Conservation (phyloP, 2,329 filamentous ascomycete species). For the Aspergillus felis region DNA sequence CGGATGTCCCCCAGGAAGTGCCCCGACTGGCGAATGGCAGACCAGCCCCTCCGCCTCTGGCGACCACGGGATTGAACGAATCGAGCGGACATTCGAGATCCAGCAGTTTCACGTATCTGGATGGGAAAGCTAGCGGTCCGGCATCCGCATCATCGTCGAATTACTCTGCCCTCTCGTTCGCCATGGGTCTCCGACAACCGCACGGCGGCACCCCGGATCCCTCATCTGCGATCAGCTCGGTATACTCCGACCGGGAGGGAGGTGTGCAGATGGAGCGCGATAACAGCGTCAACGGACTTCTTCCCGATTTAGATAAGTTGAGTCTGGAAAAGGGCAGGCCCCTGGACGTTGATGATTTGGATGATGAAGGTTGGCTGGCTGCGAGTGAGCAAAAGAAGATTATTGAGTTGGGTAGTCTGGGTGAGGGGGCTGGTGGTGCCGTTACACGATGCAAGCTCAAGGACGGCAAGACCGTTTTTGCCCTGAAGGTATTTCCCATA, state of each 20-base stretch:
- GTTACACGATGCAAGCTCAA: conserved; percentile 88
- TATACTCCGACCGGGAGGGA: conserved; percentile 76
- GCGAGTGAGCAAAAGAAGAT: conserved; percentile 87
- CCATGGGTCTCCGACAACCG: conserved; percentile 62
- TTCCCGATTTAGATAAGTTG: conserved; percentile 74
- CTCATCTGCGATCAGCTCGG: conserved; percentile 78
- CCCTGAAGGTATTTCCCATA: conserved; percentile 67
- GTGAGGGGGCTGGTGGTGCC: conserved; percentile 92
- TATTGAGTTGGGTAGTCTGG: conserved; percentile 79
- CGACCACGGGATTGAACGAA: conserved; percentile 74
- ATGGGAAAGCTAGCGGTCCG: conserved; percentile 73
- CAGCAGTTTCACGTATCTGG: conserved; percentile 74
- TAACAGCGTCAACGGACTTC: conserved; percentile 70
- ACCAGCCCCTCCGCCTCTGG: conserved; percentile 53
- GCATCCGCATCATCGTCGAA: conserved; percentile 84
- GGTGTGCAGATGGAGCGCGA: conserved; percentile 77
- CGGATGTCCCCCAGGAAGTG: conserved; percentile 67
- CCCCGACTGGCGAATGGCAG: conserved; percentile 49
- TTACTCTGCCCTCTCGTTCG: conserved; percentile 78
- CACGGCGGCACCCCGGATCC: conserved; percentile 71
- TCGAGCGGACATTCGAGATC: conserved; percentile 76
- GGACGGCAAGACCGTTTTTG: conserved; percentile 90
- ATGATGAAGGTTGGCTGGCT: conserved; percentile 92
- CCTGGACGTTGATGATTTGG: conserved; percentile 87
- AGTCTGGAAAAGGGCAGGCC: conserved; percentile 77